A percentile compares a stretch with the other conserved stretches of the same genome.
Conservation (phyloP, 1,284 basidiomycete genomes). For the Pseudozyma sp. region DNA sequence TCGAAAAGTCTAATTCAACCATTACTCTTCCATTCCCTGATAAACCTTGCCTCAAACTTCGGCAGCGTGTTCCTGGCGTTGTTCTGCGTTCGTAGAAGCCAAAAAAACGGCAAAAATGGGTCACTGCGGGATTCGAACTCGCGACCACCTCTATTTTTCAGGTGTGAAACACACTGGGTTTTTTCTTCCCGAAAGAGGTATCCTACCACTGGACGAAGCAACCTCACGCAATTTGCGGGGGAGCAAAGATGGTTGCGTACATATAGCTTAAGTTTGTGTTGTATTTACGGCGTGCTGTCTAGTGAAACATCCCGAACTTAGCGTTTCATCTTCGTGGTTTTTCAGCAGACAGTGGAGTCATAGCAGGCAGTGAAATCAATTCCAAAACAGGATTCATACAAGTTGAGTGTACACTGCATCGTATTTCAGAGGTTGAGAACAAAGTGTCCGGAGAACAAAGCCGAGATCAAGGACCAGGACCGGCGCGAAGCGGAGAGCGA, state of each 20-base stretch:
- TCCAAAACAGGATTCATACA: too few relatives aligned
- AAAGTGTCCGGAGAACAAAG: neutral
- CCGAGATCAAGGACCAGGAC: conserved; percentile 11
- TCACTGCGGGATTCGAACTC: conserved; percentile 48
- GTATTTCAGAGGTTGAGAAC: neutral
- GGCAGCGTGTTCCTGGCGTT: neutral
- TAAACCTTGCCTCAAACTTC: conserved; percentile 2
- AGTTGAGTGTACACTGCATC: too few relatives aligned
- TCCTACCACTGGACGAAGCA: conserved; percentile 54
- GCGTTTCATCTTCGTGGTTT: neutral
- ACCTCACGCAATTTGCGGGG: conserved; percentile 9
- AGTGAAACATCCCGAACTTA: too few relatives aligned
- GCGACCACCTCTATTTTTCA: conserved; percentile 43
- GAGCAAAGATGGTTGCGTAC: neutral
- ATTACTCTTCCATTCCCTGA: conserved; percentile 14
- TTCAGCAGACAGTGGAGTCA: too few relatives aligned
- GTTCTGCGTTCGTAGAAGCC: neutral
- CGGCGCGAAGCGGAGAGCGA: conserved; percentile 25
- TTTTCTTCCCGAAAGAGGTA: conserved; percentile 47
- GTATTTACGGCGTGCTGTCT: too few relatives aligned
- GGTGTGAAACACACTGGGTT: conserved; percentile 34
- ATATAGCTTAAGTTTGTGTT: too few relatives aligned
- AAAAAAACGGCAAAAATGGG: conserved; percentile 27
- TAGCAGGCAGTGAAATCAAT: too few relatives aligned
- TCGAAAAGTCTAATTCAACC: conserved; percentile 5